phyloP scores from a whole-genome alignment of 306 rosid species.

The Acacia acuminata region DNA sequence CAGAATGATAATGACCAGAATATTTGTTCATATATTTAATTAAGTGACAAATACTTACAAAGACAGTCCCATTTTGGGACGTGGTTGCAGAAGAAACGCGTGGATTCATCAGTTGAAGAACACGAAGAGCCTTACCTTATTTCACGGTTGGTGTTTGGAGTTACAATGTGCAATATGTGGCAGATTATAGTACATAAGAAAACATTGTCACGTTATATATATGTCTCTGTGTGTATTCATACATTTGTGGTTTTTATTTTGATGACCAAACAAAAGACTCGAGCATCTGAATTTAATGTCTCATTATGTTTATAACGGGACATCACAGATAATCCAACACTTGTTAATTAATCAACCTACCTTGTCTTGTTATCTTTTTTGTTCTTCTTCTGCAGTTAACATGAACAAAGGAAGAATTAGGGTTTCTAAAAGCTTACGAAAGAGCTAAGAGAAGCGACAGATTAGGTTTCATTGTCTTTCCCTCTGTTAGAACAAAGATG shows the following conservation, averaged over 20 bases:
- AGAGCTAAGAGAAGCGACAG: conserved; percentile 19
- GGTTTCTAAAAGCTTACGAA: conserved; percentile 7
- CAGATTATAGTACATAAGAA: conserved; percentile 6
- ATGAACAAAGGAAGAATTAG: neutral
- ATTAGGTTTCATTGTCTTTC: conserved; percentile 26
- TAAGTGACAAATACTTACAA: conserved; percentile 24
- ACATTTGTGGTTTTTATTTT: neutral
- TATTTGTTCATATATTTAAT: neutral
- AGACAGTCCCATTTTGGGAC: conserved; percentile 14
- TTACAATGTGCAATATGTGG: conserved; percentile 34
- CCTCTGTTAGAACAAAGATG: conserved; percentile 9
- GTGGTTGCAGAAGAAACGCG: conserved; percentile 46
- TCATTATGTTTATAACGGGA: neutral
- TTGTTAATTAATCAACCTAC: neutral
- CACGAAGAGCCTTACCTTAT: conserved; percentile 36
- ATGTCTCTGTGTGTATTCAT: too few species aligned
- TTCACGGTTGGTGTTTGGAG: conserved; percentile 21
- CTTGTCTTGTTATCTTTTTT: neutral
- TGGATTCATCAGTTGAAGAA: conserved; percentile 31
- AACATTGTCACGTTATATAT: neutral
- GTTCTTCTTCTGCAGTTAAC: neutral
- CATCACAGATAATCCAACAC: neutral
- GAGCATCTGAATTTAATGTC: conserved; percentile 2
- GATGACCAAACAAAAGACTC: neutral
- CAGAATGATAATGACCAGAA: conserved; percentile 25